Evolutionary conservation across 1,284 basidiomycete genomes (phyloP).

Genomic region (Microstroma glucosiphilum): DNA sequence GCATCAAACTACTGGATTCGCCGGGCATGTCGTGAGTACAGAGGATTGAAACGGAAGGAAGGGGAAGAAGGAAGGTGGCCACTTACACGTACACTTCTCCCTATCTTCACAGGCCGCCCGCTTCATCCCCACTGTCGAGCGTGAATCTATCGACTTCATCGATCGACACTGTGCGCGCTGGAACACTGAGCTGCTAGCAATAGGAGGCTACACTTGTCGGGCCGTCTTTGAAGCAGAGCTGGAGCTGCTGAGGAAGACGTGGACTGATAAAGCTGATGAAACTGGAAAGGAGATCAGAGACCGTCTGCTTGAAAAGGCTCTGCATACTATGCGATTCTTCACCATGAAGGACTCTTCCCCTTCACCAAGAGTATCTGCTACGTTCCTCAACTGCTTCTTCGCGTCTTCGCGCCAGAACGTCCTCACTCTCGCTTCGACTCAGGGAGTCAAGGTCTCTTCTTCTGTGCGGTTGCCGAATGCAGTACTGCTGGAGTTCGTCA

Average conservation of each 20-base stretch:
- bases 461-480: conserved; percentile 74
- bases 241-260: conserved; percentile 50
- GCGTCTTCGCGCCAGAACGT: conserved; percentile 55
- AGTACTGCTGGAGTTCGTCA: conserved; percentile 70
- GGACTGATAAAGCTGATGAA: conserved; percentile 53
- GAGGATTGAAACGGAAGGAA: too few relatives aligned
- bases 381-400: conserved; percentile 78
- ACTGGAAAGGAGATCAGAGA: conserved; percentile 34
- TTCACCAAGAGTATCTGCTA: conserved; percentile 70
- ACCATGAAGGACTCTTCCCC: conserved; percentile 46
- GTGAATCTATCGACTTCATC: conserved; percentile 76
- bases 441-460: conserved; percentile 66
- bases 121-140: conserved; percentile 94
- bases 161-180: conserved; percentile 48
- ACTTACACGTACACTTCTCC: too few relatives aligned
- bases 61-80: too few relatives aligned
- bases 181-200: conserved; percentile 42
- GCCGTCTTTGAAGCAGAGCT: conserved; percentile 83
- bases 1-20: conserved; percentile 85
- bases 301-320: conserved; percentile 55
- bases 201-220: conserved; percentile 68
- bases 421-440: conserved; percentile 73
- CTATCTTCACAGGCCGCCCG: conserved; percentile 59
- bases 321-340: conserved; percentile 67
- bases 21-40: conserved; percentile 64